Base-by-base conservation (phyloP, 2,329 filamentous ascomycete genomes). In the Teratosphaeria nubilosa region DNA sequence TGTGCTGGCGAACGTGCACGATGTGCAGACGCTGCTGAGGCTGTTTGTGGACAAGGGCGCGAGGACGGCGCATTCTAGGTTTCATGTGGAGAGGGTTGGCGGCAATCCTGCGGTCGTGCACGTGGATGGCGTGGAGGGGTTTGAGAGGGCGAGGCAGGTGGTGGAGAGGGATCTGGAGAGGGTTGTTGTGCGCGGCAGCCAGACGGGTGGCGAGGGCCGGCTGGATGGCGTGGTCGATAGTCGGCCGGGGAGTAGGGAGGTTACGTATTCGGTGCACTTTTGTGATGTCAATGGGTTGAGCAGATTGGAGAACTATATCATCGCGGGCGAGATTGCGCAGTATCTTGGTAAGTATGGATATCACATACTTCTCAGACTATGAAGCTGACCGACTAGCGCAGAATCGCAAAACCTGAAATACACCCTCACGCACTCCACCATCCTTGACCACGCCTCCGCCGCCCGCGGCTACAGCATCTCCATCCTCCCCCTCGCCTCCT, bases 221-320 rank as follows among this genome's bases (percentile, higher is more conserved):
- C 37, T 22, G 34, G 22, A 55, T 16, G 25, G 20, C 16, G 27
- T 53, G 13, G 31, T 53, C 13, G 51, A 30, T 22, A 13, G 25
- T n/a, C n/a, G n/a, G 14, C 51, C 51, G n/a, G 25, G 16, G 10
- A 53, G 27, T 14, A 34, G 32, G 14, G 14, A 37, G 22, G 53
- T 62, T 54, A 68, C 58, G 53, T 68, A 70, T 52, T 70, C 69
- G 0, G 67, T 72, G 4, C 71, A 73, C 53, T 72, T 67, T 54
- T 68, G 68, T 1, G 70, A 72, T 58, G 61, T 72, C 56, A 73
- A 73, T 53, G 71, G 71, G 0, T 56, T 73, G 56, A 70, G 68
- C 20, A 59, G 66, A 24, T 62, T 73, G 55, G 71, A 73, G 58
- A 72, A 72, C 57, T 72, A 72, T 53, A 72, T 72, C 30, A 64